Evolutionary conservation across 257 asterid species (phyloP).

Genomic region (Lycium ferocissimum): DNA sequence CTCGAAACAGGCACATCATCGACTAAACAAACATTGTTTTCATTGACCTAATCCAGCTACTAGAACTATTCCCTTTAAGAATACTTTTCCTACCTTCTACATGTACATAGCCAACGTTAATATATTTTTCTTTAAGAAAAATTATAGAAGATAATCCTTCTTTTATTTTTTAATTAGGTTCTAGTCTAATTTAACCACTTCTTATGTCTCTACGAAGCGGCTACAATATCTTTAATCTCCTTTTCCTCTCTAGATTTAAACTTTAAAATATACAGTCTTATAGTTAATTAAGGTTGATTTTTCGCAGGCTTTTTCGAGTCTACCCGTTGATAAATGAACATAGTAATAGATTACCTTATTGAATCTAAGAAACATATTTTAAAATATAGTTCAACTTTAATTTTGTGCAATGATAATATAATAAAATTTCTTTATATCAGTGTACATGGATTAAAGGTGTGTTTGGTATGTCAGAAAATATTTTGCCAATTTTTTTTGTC

Average conservation of each 20-base stretch:
- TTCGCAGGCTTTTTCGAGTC: neutral
- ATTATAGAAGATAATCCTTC: neutral
- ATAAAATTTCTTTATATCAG: neutral
- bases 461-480: neutral
- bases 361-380: neutral
- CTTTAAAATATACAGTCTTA: neutral
- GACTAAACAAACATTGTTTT: constrained; percentile 53
- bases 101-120: neutral
- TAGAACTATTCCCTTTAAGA: constrained; percentile 14
- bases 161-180: neutral
- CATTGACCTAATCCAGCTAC: constrained; percentile 76
- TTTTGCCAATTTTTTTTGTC: neutral
- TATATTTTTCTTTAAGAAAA: neutral
- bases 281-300: no score
- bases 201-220: neutral
- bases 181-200: neutral
- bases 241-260: neutral
- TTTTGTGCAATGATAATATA: neutral
- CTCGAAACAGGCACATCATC: constrained; percentile 15
- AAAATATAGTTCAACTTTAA: neutral
- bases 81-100: constrained; percentile 17
- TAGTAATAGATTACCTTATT: neutral
- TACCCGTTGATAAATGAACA: neutral
- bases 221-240: neutral
- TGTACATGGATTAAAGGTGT: no score